A percentile compares a stretch with the other conserved stretches of the same genome.
phyloP scores from a whole-genome alignment of 306 rosid genomes.

The Vigna angularis region DNA sequence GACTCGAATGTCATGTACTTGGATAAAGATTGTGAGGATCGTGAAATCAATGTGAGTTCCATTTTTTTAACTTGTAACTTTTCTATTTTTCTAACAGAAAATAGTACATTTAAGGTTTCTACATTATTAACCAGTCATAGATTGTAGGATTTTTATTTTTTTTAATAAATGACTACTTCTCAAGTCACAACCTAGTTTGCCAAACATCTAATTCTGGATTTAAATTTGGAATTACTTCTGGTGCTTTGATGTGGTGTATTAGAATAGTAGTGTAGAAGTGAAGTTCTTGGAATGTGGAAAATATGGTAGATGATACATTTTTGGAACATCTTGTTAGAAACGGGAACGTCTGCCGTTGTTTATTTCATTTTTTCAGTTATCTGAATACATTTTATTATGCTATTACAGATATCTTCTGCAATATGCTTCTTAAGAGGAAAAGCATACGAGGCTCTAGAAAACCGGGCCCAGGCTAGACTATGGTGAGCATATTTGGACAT shows the following conservation, averaged over 20 bases:
- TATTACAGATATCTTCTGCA: constrained; percentile 86
- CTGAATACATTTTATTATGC: constrained; percentile 32
- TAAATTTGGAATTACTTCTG: constrained; percentile 17
- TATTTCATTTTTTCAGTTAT: constrained; percentile 15
- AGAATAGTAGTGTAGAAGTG: neutral
- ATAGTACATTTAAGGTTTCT: neutral
- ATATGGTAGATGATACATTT: neutral
- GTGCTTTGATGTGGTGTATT: constrained; percentile 14
- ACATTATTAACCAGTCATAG: neutral
- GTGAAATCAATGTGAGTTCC: constrained; percentile 76
- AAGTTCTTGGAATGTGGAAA: neutral
- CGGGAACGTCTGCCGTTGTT: neutral
- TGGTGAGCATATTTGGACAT: constrained; percentile 58
- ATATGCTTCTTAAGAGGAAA: constrained; percentile 92
- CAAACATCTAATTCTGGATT: neutral
- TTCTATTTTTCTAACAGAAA: neutral
- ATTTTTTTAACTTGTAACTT: neutral
- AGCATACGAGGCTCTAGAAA: constrained; percentile 92
- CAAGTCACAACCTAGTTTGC: neutral
- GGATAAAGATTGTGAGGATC: constrained; percentile 90
- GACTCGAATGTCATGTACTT: constrained; percentile 78
- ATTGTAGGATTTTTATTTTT: neutral
- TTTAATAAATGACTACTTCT: neutral
- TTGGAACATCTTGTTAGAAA: constrained; percentile 8
- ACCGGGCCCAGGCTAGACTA: constrained; percentile 87